These are phyloP conservation scores for Domatiomyces catenatus DNA, from an alignment of 2,329 filamentous ascomycete species.

Conservation along the genomic window DNA sequence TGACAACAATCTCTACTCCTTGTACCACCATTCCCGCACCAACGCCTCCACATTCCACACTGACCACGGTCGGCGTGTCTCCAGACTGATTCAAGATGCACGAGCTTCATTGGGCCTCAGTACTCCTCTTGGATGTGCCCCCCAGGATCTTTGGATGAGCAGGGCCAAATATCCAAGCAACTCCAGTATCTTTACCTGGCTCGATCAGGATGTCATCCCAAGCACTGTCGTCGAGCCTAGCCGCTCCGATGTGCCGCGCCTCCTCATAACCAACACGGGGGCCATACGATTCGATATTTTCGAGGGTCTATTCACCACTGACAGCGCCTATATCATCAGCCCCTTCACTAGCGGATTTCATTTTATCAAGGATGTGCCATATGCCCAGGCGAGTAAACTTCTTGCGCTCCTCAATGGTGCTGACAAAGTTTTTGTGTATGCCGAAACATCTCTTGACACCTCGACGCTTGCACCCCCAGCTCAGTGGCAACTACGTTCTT, in stretches of 20 bases:
- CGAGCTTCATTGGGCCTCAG: constrained; percentile 59
- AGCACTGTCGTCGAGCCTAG: constrained; percentile 44
- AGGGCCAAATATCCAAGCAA: constrained; percentile 58
- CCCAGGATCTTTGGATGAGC: constrained; percentile 65
- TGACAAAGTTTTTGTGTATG: constrained; percentile 32
- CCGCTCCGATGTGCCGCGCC: constrained; percentile 42
- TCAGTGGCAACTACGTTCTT: constrained; percentile 20
- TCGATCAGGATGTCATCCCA: constrained; percentile 61
- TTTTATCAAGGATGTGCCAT: constrained; percentile 68
- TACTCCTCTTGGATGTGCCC: constrained; percentile 65
- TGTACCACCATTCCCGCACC: constrained; percentile 64
- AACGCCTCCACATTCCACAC: constrained; percentile 63
- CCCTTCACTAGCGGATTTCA: constrained; percentile 71
- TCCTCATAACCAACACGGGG: constrained; percentile 77
- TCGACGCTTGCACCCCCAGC: constrained; percentile 30
- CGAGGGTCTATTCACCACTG: constrained; percentile 75
- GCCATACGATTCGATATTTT: constrained; percentile 92
- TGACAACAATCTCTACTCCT: constrained; percentile 78
- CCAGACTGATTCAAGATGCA: constrained; percentile 51
- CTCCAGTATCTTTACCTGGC: constrained; percentile 66
- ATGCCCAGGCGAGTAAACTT: constrained; percentile 55
- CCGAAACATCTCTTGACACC: constrained; percentile 22
- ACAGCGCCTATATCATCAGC: constrained; percentile 71
- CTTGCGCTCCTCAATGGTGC: constrained; percentile 43
- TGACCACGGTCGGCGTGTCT: constrained; percentile 56